A percentile compares a stretch with the other conserved stretches of the same genome.
Evolutionary conservation across 345 rosid genomes (phyloP).

Genomic region (Ricinus communis): DNA sequence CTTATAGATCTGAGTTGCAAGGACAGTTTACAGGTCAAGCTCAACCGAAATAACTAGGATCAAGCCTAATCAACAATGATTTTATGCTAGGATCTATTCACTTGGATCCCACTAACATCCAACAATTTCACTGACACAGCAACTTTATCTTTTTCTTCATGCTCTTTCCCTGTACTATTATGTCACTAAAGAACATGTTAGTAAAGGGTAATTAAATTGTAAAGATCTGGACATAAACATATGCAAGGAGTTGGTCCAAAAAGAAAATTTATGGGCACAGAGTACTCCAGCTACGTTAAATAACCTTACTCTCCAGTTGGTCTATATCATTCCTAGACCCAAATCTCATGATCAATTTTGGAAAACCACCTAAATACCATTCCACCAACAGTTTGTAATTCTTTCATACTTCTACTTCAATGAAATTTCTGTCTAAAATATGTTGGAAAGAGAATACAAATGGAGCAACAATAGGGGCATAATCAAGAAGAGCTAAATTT

Average conservation of each 20-base stretch:
- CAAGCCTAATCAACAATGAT: not conserved
- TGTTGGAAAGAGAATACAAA: not conserved
- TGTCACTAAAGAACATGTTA: not conserved
- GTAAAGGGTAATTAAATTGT: not conserved
- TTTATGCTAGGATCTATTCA: not conserved
- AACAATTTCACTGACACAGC: not conserved
- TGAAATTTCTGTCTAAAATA: not conserved
- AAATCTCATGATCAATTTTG: not conserved
- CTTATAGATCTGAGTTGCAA: not conserved
- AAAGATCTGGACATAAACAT: not conserved
- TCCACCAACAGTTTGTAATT: not conserved
- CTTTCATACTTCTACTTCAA: not conserved
- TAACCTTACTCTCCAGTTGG: not conserved
- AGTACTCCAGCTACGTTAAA: not conserved
- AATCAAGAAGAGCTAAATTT: not conserved
- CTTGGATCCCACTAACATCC: conserved; percentile 8
- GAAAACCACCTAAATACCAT: not conserved
- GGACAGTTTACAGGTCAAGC: not conserved
- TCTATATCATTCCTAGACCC: not conserved
- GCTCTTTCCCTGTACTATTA: not conserved
- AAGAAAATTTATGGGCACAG: not conserved
- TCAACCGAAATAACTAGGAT: not conserved
- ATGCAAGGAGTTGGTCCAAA: not conserved
- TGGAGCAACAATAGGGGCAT: not conserved
- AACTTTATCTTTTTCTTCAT: not conserved